Percentiles rank a stretch among this genome's conserved stretches.
Evolutionary conservation across 1,284 basidiomycete species (phyloP).

Genomic region (Boletellus deceptivus): DNA sequence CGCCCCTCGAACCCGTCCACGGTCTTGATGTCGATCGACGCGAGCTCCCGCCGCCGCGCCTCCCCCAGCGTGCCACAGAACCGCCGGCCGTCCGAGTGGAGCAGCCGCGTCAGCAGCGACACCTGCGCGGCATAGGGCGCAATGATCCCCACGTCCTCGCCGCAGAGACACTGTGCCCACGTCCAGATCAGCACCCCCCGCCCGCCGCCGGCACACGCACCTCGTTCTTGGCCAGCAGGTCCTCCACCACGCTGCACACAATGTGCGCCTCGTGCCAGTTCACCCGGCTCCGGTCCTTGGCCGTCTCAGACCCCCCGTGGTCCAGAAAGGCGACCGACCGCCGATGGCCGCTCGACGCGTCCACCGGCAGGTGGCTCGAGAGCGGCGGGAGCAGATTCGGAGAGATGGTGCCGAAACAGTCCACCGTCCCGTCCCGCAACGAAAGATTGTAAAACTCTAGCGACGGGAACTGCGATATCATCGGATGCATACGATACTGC

Average conservation of each 20-base stretch:
- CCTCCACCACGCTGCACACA: conserved; percentile 76
- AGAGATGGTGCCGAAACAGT: conserved; percentile 51
- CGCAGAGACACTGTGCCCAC: conserved; percentile 52
- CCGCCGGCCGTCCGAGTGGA: conserved; percentile 54
- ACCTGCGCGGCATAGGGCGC: conserved; percentile 86
- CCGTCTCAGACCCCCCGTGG: conserved; percentile 66
- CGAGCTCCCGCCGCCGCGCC: conserved; percentile 61
- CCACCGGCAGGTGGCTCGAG: conserved; percentile 48
- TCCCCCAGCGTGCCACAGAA: conserved; percentile 61
- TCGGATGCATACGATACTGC: conserved; percentile 95
- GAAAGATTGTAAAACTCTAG: conserved; percentile 76
- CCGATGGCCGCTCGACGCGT: conserved; percentile 34
- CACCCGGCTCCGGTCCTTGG: conserved; percentile 65
- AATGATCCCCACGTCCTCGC: conserved; percentile 82
- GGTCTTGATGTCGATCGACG: conserved; percentile 77
- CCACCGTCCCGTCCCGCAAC: conserved; percentile 73
- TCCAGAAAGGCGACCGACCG: conserved; percentile 77
- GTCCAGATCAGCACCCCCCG: conserved; percentile 16
- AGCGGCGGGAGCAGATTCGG: conserved; percentile 56
- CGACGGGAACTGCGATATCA: conserved; percentile 84
- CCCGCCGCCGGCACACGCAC: conserved; percentile 40
- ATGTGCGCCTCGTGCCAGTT: conserved; percentile 77
- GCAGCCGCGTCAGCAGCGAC: conserved; percentile 60
- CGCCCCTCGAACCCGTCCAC: conserved; percentile 94
- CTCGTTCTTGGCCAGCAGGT: conserved; percentile 71